Evolutionary conservation across 306 rosid species (phyloP).

Genomic region (Cicer yamashitae): DNA sequence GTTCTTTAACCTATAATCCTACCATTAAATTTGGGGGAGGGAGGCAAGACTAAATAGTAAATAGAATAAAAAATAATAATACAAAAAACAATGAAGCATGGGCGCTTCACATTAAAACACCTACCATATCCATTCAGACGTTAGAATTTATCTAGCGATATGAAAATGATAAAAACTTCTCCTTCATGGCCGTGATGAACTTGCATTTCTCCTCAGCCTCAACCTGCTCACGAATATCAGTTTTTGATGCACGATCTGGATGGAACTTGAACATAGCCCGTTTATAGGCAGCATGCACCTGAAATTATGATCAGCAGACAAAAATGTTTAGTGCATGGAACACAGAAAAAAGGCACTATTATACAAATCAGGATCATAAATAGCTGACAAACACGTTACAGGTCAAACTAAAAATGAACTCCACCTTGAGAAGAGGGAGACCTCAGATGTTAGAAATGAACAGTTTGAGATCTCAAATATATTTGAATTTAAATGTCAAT

Average conservation of each 20-base stretch:
- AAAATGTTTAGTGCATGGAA: slow-evolving; percentile 11
- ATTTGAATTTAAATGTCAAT: background rate
- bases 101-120: slow-evolving; percentile 26
- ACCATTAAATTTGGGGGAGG: slow-evolving; percentile 30
- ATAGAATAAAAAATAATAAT: background rate
- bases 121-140: slow-evolving; percentile 21
- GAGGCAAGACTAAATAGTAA: slow-evolving; percentile 18
- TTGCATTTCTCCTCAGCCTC: slow-evolving; percentile 94
- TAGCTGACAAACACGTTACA: background rate
- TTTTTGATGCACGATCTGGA: slow-evolving; percentile 85
- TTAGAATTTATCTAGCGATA: slow-evolving; percentile 52
- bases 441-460: background rate
- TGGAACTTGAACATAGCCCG: slow-evolving; percentile 82
- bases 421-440: slow-evolving; percentile 15
- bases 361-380: background rate
- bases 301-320: slow-evolving; percentile 46
- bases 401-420: background rate
- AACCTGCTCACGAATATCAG: slow-evolving; percentile 75
- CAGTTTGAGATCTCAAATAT: slow-evolving; percentile 15
- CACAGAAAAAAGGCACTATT: background rate
- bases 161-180: slow-evolving; percentile 51
- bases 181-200: slow-evolving; percentile 86
- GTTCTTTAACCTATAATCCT: slow-evolving; percentile 27
- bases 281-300: slow-evolving; percentile 87
- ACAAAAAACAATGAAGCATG: slow-evolving; percentile 1